Evolutionary conservation across 805 yeast genomes (phyloP).

Genomic region (Wickerhamomyces xylosicus): DNA sequence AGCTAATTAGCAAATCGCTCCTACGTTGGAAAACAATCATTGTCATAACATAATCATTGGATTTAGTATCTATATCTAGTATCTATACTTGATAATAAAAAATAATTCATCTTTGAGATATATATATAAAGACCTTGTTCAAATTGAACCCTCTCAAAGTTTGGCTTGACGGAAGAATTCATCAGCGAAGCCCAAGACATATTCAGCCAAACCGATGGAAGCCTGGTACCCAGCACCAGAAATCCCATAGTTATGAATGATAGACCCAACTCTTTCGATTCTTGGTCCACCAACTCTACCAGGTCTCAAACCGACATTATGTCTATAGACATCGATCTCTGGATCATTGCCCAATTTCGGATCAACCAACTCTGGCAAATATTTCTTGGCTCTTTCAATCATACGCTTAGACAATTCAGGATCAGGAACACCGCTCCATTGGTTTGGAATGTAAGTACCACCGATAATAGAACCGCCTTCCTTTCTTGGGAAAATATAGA

Average conservation of each 20-base stretch:
- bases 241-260: constrained; percentile 62
- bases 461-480: constrained; percentile 70
- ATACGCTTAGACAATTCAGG: constrained; percentile 36
- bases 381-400: constrained; percentile 16
- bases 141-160: no score
- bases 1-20: no score
- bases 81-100: no score
- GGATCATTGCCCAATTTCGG: constrained; percentile 20
- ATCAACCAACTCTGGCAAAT: constrained; percentile 23
- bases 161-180: constrained; percentile 9
- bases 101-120: no score
- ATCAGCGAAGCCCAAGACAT: constrained; percentile 28
- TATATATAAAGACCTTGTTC: no score
- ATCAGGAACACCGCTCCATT: constrained; percentile 28
- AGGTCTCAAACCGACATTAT: constrained; percentile 62
- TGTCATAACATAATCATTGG: no score
- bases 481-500: constrained; percentile 58
- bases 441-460: constrained; percentile 28
- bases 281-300: constrained; percentile 52
- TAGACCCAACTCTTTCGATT: constrained; percentile 30
- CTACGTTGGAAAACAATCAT: no score
- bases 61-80: no score
- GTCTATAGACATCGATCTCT: constrained; percentile 34
- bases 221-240: constrained; percentile 75
- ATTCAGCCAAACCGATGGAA: constrained; percentile 52